A percentile compares a stretch with the other conserved stretches of the same genome.
phyloP scores from a whole-genome alignment of 140 eudicot species.

The Stevia rebaudiana region DNA sequence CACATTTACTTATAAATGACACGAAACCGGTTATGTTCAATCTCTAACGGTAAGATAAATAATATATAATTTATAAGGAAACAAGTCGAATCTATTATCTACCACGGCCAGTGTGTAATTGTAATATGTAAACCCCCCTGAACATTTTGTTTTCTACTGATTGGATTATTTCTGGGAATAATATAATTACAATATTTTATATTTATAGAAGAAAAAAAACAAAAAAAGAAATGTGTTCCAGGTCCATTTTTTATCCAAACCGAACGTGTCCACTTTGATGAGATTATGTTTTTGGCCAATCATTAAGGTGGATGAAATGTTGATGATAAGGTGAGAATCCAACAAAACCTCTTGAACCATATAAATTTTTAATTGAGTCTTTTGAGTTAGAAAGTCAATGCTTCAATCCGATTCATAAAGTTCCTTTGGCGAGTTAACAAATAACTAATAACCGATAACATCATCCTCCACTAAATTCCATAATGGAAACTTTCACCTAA shows the following conservation, averaged over 20 bases:
- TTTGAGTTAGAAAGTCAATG: slow-evolving; percentile 7
- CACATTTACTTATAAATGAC: not conserved
- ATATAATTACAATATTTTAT: not conserved
- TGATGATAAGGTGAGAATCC: not conserved
- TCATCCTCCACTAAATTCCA: slow-evolving; percentile 17
- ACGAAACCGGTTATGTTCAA: not conserved
- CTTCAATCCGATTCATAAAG: not conserved
- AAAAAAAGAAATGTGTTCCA: not conserved
- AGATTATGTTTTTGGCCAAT: not conserved
- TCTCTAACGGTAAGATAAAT: not conserved
- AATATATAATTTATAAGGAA: not conserved
- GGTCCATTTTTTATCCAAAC: too few species aligned
- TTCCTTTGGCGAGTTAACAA: not conserved
- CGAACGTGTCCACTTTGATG: not conserved
- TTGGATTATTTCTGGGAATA: not conserved
- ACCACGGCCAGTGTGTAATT: not conserved
- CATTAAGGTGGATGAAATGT: not conserved
- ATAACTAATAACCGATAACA: not conserved
- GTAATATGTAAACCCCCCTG: not conserved
- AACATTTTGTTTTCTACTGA: not conserved
- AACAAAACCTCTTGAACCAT: not conserved
- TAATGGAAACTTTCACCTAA: slow-evolving; percentile 24
- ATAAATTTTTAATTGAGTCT: not conserved
- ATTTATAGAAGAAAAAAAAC: not conserved
- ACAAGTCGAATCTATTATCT: not conserved